phyloP scores from a whole-genome alignment of 495 filamentous ascomycete genomes.

The Hypoxylon cercidicola region DNA sequence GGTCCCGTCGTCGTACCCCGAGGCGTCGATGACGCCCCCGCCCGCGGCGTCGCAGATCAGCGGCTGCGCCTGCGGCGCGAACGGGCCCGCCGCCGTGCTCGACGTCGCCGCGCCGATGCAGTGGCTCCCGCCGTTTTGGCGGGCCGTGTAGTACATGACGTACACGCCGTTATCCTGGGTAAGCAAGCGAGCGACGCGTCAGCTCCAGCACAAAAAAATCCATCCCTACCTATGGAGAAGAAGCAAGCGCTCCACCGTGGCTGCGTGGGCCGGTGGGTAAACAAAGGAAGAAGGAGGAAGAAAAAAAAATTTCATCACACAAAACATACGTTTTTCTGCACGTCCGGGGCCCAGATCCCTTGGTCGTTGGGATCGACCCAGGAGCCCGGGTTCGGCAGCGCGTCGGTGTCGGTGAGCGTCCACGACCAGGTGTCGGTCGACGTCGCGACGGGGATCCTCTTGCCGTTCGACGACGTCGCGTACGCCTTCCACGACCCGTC shows the following conservation, averaged over 20 bases:
- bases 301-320: no score
- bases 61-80: constrained; percentile 51
- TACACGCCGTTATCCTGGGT: constrained; percentile 59
- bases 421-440: constrained; percentile 43
- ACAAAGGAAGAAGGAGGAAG: neutral
- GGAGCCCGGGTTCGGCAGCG: constrained; percentile 40
- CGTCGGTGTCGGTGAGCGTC: constrained; percentile 40
- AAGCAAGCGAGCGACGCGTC: neutral
- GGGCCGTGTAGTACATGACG: constrained; percentile 68
- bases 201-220: no score
- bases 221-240: no score
- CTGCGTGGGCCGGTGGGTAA: no score
- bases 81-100: constrained; percentile 57
- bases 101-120: constrained; percentile 64
- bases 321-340: constrained; percentile 46
- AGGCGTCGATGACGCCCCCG: constrained; percentile 66
- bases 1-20: constrained; percentile 65
- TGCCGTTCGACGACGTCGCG: constrained; percentile 41
- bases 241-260: neutral
- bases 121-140: constrained; percentile 53
- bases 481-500: constrained; percentile 49
- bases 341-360: constrained; percentile 46
- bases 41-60: constrained; percentile 59
- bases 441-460: constrained; percentile 44
- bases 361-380: constrained; percentile 43